Evolutionary conservation across 1,284 basidiomycete species (phyloP).

Genomic region (Earliella scabrosa): DNA sequence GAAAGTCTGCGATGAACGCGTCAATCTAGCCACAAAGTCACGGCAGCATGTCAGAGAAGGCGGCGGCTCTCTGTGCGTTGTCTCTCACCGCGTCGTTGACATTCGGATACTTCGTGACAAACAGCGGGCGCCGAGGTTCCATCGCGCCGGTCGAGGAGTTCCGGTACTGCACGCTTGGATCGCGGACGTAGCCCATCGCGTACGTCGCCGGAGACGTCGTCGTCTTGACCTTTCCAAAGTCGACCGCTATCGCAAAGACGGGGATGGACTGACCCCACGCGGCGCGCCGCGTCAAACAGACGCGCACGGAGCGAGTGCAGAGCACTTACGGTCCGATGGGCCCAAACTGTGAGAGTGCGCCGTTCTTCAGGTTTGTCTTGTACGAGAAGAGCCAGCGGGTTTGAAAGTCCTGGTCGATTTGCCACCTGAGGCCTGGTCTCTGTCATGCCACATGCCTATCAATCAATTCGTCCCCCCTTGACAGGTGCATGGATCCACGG

Average conservation of each 20-base stretch:
- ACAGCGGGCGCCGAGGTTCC: slow-evolving; percentile 32
- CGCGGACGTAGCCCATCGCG: slow-evolving; percentile 29
- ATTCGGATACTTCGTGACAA: slow-evolving; percentile 22
- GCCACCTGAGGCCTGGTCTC: slow-evolving; percentile 22
- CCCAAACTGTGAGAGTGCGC: slow-evolving; percentile 10
- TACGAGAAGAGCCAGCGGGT: slow-evolving; percentile 16
- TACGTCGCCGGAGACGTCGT: slow-evolving; percentile 27
- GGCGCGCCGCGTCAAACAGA: no score
- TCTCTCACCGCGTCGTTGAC: slow-evolving; percentile 25
- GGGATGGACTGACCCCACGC: slow-evolving; percentile 5
- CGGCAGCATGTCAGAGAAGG: no score
- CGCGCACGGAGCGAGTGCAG: no score
- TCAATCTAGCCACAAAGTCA: slow-evolving; percentile 24
- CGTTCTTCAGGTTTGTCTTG: slow-evolving; percentile 14
- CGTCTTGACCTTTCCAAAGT: slow-evolving; percentile 26
- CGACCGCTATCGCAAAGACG: slow-evolving; percentile 26
- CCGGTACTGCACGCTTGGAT: slow-evolving; percentile 28
- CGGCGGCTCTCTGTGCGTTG: no score
- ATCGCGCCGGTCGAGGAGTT: slow-evolving; percentile 22
- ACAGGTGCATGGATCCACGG: not conserved
- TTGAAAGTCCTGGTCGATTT: slow-evolving; percentile 12
- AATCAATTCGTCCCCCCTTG: no score
- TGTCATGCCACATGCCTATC: not conserved
- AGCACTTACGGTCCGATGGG: slow-evolving; percentile 22
- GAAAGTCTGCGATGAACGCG: slow-evolving; percentile 31